phyloP scores from a whole-genome alignment of 2,329 filamentous ascomycete genomes.

The Penicillium janthinellum region DNA sequence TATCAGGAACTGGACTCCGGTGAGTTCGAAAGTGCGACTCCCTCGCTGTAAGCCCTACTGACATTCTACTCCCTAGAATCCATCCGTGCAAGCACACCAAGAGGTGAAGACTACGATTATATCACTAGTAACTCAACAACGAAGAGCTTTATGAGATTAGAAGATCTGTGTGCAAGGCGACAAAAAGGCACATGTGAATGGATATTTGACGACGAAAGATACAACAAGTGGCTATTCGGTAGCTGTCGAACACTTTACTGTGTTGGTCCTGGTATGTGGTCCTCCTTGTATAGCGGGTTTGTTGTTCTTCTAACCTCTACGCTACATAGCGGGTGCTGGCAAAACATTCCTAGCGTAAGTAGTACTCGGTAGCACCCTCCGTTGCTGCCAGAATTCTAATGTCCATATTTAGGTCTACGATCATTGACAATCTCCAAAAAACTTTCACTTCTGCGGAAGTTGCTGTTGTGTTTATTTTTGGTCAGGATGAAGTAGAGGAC shows the following conservation, averaged over 20 bases:
- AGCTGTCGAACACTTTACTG: conserved; percentile 30
- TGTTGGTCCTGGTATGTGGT: conserved; percentile 22
- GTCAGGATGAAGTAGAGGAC: conserved; percentile 30
- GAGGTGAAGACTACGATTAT: conserved; percentile 4
- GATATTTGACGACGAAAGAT: conserved; percentile 30
- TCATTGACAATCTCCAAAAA: conserved; percentile 32
- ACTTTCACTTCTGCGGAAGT: conserved; percentile 35
- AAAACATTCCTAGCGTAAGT: conserved; percentile 38
- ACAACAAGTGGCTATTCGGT: conserved; percentile 32
- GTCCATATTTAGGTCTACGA: conserved; percentile 21
- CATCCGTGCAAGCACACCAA: conserved; percentile 7
- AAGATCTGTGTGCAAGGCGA: conserved; percentile 32
- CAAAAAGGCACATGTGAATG: conserved; percentile 30
- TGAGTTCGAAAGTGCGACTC: neutral
- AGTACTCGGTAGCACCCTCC: neutral
- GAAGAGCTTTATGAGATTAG: conserved; percentile 30
- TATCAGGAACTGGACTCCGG: neutral
- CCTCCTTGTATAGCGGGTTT: conserved; percentile 4
- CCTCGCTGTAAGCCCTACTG: neutral
- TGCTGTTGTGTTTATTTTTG: conserved; percentile 32
- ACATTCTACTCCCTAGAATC: conserved; percentile 1
- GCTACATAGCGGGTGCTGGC: conserved; percentile 29
- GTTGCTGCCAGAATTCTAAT: neutral
- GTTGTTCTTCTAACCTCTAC: conserved; percentile 6
- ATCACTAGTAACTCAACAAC: conserved; percentile 25